Evolutionary conservation across 768 basidiomycete species (phyloP), one percentile per base, ranked within the genome.

Genomic region (Porpolomopsis calyptriformis): DNA sequence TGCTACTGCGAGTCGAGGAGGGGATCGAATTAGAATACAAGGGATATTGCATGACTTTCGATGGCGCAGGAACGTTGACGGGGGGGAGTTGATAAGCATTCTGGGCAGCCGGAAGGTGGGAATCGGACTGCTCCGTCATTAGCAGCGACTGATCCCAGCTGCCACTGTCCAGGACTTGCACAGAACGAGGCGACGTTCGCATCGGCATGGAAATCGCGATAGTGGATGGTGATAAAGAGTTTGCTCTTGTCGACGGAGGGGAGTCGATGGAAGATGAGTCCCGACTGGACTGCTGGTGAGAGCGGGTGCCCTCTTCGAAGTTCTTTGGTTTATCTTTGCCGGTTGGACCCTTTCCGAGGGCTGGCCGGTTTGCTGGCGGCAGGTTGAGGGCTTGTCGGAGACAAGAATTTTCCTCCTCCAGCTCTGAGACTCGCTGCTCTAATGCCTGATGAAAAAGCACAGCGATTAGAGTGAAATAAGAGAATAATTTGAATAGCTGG

Each of bases 291-390:
- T 61, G 55, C 26, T 56, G 55, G 31, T 62, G 56, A 22, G 59
- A 53, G 14, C 55, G 57, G 19, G 57, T 56, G 29, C 44, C 43
- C 19, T 46, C 33, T 42, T 77, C 74, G n/a, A 65, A 64, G 5
- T 60, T 43, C 54, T 72, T 85, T 41, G 82, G 80, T 57, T 78
- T 88, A 60, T 90, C 87, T 62, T 88, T 87, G 26, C 87, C 87
- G 0, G 87, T 91, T 22, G 87, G 88, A 39, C 87, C 87, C 65
- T 80, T 87, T 37, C 87, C 88, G 41, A 91, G 71, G 2, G 79
- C 64, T 14, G 77, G 74, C 52, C 87, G 72, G 57, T 73, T 76
- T 49, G 85, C 81, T 18, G 83, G 82, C 0, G 85, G 83, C 20
- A 91, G 66, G 54, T 76, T 78, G 47, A 90, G 71, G 18, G 78